Conservation (phyloP, 768 basidiomycete species). For the Pisolithus microcarpus region DNA sequence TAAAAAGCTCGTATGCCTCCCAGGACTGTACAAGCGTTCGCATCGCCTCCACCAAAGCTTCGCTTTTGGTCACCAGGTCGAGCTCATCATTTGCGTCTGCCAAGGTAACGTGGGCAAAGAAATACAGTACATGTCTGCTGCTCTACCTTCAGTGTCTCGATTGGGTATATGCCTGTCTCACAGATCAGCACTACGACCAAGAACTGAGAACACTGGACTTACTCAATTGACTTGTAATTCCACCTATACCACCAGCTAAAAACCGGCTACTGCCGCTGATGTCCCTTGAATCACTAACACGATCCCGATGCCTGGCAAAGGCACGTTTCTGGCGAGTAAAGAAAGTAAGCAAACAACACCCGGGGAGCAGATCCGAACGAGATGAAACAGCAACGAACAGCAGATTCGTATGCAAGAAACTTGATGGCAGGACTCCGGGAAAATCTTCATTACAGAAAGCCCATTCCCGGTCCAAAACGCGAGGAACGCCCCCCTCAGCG, state of each 20-base stretch:
- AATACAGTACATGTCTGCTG: neutral
- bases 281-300: constrained; percentile 80
- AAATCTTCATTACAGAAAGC: constrained; percentile 90
- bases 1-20: constrained; percentile 85
- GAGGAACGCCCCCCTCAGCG: constrained; percentile 76
- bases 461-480: constrained; percentile 99
- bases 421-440: constrained; percentile 99
- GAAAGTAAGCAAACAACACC: constrained; percentile 12
- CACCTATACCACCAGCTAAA: constrained; percentile 91
- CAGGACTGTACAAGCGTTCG: constrained; percentile 67
- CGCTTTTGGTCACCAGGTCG: constrained; percentile 52
- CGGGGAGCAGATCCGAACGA: neutral
- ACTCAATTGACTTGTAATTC: constrained; percentile 90
- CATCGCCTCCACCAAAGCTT: constrained; percentile 53
- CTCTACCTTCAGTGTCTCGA: constrained; percentile 87
- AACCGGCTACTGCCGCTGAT: constrained; percentile 92
- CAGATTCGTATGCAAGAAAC: constrained; percentile 91
- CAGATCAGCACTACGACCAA: constrained; percentile 11
- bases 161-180: constrained; percentile 80
- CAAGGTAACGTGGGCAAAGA: constrained; percentile 1
- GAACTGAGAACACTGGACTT: constrained; percentile 24
- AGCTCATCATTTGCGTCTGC: constrained; percentile 96
- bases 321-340: constrained; percentile 67
- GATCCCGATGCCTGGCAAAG: constrained; percentile 87
- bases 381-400: constrained; percentile 46